Evolutionary conservation across 2,329 filamentous ascomycete species (phyloP), one percentile per base, ranked within the genome.

Genomic region (Venturia pyrina): DNA sequence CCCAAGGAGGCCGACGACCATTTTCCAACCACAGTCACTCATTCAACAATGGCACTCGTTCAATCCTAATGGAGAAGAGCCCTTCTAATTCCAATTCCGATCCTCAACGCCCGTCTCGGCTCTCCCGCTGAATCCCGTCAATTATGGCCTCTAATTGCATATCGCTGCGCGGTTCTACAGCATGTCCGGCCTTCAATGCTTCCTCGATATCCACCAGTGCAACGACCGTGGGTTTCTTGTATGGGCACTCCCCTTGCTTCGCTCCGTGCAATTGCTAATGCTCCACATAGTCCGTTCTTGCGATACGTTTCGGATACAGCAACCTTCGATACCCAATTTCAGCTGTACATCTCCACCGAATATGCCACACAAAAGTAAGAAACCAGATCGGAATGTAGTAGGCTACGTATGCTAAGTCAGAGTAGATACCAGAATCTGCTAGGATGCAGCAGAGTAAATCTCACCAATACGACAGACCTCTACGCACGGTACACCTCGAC

Each of bases 401-500:
- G 17, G 19, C 17, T 15, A 37, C 17, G 37, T 41, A 21, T 65
- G 48, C 32, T 53, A 66, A 40, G 56, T 32, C 28, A 37, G 34
- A 65, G 71, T 68, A 98, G 93, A 80, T 99, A 93, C 77, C 83
- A 90, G 75, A 81, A 84, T 64, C 81, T 91, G 61, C 84, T 99
- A 69, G 93, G 93, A 66, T 99, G 95, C 75, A 82, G 84, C 61
- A 84, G 85, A 68, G 81, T 97, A 71, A 86, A 95, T 72, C 83
- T 93, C 66, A 86, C 85, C 66, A 90, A 96, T 74, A 88, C 91
- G 4, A 88, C 86, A 70, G 84, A 89, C 72, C 85, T 93, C 72
- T 99, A 99, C 78, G 93, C 95, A 62, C 89, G 95, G 71, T 99
- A 93, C 78, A 96, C 93, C 5, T 95, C 87, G 60, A 95, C 90